These are phyloP conservation scores for Cucurbita ficifolia DNA, from an alignment of 306 rosid genomes.

Conservation along the genomic window DNA sequence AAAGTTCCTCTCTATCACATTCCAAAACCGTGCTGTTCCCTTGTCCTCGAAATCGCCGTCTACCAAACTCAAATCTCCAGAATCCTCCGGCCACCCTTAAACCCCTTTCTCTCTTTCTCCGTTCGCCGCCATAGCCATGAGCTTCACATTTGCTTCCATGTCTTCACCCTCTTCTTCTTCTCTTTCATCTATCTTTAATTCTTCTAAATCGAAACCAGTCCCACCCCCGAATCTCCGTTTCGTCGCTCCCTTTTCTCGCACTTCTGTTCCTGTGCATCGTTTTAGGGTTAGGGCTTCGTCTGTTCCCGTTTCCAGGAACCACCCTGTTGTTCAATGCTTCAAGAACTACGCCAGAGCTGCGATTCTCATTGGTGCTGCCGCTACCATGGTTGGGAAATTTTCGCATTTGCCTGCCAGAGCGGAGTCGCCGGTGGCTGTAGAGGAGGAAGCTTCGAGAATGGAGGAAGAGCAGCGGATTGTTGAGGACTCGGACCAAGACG, in stretches of 20 bases:
- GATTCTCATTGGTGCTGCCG: slow-evolving; percentile 31
- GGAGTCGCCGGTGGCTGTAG: slow-evolving; percentile 21
- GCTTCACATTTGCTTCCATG: slow-evolving; percentile 23
- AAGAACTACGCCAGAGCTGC: slow-evolving; percentile 43
- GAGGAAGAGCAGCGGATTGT: not conserved
- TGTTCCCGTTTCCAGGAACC: not conserved
- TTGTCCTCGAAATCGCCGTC: not conserved
- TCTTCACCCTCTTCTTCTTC: slow-evolving; percentile 18
- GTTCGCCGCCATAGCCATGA: slow-evolving; percentile 21
- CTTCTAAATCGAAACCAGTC: slow-evolving; percentile 4
- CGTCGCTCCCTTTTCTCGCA: not conserved
- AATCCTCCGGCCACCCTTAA: not conserved
- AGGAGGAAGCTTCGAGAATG: slow-evolving; percentile 14
- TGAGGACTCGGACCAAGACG: slow-evolving; percentile 1
- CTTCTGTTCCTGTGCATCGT: slow-evolving; percentile 4
- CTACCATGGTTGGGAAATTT: slow-evolving; percentile 28
- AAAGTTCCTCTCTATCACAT: not conserved
- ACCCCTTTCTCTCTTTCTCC: not conserved
- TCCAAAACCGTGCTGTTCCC: not conserved
- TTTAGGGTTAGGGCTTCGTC: slow-evolving; percentile 25
- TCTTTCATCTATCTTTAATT: slow-evolving; percentile 15
- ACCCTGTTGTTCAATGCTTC: slow-evolving; percentile 23
- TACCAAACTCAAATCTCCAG: not conserved
- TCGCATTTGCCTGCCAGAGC: slow-evolving; percentile 50
- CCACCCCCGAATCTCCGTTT: slow-evolving; percentile 14